Evolutionary conservation across 2,329 filamentous ascomycete species (phyloP), one percentile per base, ranked within the genome.

Genomic region (Monosporascus sp.): DNA sequence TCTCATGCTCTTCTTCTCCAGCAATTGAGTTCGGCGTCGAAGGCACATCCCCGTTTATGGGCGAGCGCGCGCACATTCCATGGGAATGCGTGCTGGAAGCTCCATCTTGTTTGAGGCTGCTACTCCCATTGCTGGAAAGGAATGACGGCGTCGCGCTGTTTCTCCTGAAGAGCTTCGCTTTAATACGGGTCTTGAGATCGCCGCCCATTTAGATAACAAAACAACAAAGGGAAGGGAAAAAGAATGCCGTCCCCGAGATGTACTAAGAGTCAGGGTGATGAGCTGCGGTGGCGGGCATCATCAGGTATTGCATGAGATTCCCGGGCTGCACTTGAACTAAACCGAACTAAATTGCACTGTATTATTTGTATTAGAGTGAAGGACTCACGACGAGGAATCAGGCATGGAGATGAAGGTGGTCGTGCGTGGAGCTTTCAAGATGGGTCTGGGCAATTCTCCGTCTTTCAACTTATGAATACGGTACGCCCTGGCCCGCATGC

Each of bases 161-260:
- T 58, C 75, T 70, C 55, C 74, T 67, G 52, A 72, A 67, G 55
- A 79, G 72, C 57, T 72, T 76, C 61, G 74, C 74, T 64, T 73
- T 72, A 62, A 79, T 70, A 58, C 74, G 75, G 57, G 75, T 72
- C 61, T 68, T 72, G 53, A 79, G 64, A 58, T 77, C 74, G 55
- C 43, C 43, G 16, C 73, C 74, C 75, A 78, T 78, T 52, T 60
- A 45, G 43, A 45, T 17, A 44, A 20, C n/a, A 24, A 24, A 16
- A 11, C 16, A 31, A 11, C 20, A 24, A 24, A 11, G 9, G 20
- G 43, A n/a, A 31, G 20, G 2, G 43, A 26, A 44, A 24, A 17
- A 4, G 43, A 26, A 14, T 14, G n/a, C 5, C n/a, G 41, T 16
- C 17, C 19, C 41, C 20, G 20, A 24, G 43, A 16, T 16, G 27